These are phyloP conservation scores for Dalbergia oliveri DNA, from an alignment of 306 rosid species.

Conservation along the genomic window DNA sequence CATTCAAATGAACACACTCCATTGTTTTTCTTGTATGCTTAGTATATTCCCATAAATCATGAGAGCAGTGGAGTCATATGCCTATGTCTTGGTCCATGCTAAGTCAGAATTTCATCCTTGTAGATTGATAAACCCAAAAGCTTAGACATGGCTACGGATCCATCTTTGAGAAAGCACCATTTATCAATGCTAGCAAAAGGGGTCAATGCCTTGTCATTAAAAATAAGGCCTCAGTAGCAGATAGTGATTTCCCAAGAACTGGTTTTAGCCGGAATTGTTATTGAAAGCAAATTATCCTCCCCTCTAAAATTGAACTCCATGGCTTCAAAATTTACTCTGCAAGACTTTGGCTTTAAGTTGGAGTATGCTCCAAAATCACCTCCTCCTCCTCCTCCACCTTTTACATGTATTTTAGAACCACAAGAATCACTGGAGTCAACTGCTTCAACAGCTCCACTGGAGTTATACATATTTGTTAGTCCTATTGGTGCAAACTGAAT, in stretches of 20 bases:
- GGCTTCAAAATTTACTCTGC: constrained; percentile 16
- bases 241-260: constrained; percentile 23
- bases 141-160: too few relatives aligned
- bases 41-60: not conserved
- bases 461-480: constrained; percentile 40
- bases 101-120: not conserved
- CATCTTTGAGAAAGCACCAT: not conserved
- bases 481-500: constrained; percentile 37
- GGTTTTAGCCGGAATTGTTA: constrained; percentile 21
- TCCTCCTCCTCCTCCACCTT: constrained; percentile 16
- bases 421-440: constrained; percentile 19
- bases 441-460: constrained; percentile 40
- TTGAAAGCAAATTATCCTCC: constrained; percentile 22
- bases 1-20: too few relatives aligned
- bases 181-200: not conserved
- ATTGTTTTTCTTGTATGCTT: not conserved
- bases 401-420: constrained; percentile 27
- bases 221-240: constrained; percentile 17
- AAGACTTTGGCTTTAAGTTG: constrained; percentile 38
- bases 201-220: constrained; percentile 1
- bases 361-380: constrained; percentile 40
- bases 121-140: not conserved
- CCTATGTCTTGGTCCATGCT: not conserved
- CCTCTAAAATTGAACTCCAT: constrained; percentile 32
- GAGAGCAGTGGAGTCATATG: not conserved